Conservation (phyloP, 2,329 filamentous ascomycete genomes). For the Sporothrix humicola region DNA sequence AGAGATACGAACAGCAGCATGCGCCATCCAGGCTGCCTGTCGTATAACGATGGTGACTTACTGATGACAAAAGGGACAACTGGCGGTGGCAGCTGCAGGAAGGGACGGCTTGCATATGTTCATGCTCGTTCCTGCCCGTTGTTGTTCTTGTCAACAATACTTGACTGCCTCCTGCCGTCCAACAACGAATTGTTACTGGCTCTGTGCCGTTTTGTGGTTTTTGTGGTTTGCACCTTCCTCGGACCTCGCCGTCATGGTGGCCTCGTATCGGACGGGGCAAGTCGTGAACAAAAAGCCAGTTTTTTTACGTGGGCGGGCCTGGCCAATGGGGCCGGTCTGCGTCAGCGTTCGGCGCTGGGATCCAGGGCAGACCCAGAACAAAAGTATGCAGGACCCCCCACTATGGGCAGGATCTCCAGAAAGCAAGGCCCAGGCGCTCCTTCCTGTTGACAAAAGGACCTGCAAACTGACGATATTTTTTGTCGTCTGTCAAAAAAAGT, state of each 20-base stretch:
- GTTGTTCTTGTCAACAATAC: neutral
- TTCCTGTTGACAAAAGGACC: slow-evolving; percentile 10
- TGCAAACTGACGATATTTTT: neutral
- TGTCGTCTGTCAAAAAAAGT: neutral
- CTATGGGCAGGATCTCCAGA: neutral
- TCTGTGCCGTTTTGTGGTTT: neutral
- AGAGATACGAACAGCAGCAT: slow-evolving; percentile 8
- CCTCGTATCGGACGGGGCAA: slow-evolving; percentile 24
- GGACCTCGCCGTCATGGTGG: neutral
- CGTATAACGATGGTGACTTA: neutral
- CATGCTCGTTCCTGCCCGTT: neutral
- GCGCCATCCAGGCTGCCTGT: neutral
- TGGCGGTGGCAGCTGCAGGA: slow-evolving; percentile 11
- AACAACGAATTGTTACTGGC: no score
- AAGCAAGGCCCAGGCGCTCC: neutral
- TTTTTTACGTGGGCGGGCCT: neutral
- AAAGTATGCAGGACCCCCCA: slow-evolving; percentile 22
- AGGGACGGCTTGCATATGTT: neutral
- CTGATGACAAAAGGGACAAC: neutral
- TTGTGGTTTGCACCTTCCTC: neutral
- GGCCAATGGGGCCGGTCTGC: slow-evolving; percentile 22
- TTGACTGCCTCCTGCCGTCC: neutral
- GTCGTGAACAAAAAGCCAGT: neutral
- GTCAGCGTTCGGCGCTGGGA: slow-evolving; percentile 19
- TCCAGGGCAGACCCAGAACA: neutral